Evolutionary conservation across 805 yeast genomes (phyloP), one percentile per base, ranked within the genome.

Genomic region (Maudiozyma saulgeensis): DNA sequence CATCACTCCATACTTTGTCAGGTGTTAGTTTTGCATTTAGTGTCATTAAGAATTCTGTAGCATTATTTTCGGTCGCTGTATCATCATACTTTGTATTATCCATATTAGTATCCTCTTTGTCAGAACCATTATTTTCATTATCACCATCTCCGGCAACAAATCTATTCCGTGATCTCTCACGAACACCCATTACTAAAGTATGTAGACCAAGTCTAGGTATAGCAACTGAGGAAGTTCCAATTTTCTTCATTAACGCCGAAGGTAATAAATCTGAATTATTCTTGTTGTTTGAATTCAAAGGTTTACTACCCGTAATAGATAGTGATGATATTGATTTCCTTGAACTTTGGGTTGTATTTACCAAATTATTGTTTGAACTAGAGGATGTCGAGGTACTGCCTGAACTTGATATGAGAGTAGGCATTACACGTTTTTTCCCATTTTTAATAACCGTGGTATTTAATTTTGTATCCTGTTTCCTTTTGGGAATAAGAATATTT

Each of bases 361-460:
- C 7, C 38, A 16, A 35, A 16, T 16, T 25, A 23, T 13, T 37
- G 3, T 13, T 12, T 26, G 38, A 8, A 6, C 11, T 37, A 2
- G 43, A 2, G 1, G 43, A 6, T 3, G 38, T 23, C 12, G 43
- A 16, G n/a, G 21, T 25, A 8, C 21, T 19, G 2, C 19, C 42
- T 13, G 41, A 13, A 6, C 77, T 61, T 0, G 90, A 79, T 3
- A 84, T 74, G 13, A 84, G 64, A 21, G 81, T 71, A 5, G 93
- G 95, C 0, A 86, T 77, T 2, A 86, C 88, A 55, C 93, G 68
- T 56, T 84, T 85, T 58, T 79, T 80, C 4, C 93, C 93, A 38
- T 83, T 82, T 56, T 86, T 79, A 5, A 85, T 74, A 2, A 85
- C 76, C 1, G 82, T 75, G 49, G 67, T 81, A 76, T 63, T 71